Base-by-base conservation (phyloP, 345 rosid species). In the Gossypium herbaceum region DNA sequence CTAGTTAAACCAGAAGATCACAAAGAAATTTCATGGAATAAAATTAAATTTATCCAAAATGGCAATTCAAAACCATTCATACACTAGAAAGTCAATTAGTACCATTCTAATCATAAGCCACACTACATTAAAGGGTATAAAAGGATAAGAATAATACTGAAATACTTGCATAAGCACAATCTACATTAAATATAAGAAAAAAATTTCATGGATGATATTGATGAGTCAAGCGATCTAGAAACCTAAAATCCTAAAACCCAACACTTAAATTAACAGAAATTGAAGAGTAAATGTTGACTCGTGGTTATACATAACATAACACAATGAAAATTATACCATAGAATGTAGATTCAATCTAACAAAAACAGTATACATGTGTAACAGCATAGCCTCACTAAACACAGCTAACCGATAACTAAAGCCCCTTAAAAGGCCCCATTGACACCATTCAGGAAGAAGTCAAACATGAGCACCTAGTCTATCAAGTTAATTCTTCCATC, bases 1-100 rank as follows among this genome's bases (percentile, higher is more conserved):
- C 19, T 75, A 58, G 71, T 16, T 72, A 65, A 71, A 64, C 51
- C 39, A 74, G 64, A 54, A 24, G 16, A 65, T 22, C 54, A 45
- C 39, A 60, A 27, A 71, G 43, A 25, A 57, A 43, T 41, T 13
- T n/a, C 19, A 29, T 19, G 48, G 22, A 29, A 68, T 34, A 63
- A 29, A 61, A 62, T 34, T 47, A 48, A 24, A 27, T 34, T 48
- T 5, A 74, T 20, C 47, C 12, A 72, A 44, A 72, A 64, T 25
- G 9, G 0, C 20, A 61, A 73, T 29, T 29, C 27, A 57, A 55
- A 34, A 60, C 16, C 58, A 39, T 9, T 20, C 29, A 66, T 24
- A 56, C 19, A 34, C 47, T 34, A 16, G 19, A 56, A 19, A 55
- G 51, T 43, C 73, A 16, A 9, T 51, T 59, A 60, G 70, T 27